Base-by-base conservation (phyloP, 768 basidiomycete genomes). In the Chalciporus chontae region DNA sequence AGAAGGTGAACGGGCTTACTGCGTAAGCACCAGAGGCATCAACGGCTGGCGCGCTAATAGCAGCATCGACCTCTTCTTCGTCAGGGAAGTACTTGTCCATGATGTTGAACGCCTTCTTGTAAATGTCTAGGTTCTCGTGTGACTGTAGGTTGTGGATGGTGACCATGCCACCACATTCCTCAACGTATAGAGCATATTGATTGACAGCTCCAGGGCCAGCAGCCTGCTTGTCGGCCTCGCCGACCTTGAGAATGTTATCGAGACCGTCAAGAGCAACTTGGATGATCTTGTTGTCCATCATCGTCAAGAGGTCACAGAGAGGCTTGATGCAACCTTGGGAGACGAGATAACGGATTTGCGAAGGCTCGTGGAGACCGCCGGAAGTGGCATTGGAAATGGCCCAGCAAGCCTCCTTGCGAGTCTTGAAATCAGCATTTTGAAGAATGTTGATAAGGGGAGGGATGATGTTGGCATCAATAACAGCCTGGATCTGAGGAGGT, bases 241-340 rank as follows among this genome's bases (percentile, higher is more conserved):
- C 95, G 55, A 99, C 88, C 73, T 96, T 97, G 58, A 99, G 75
- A 61, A 98, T 93, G 71, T 99, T 99, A 71, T 99, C 96, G 43
- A 99, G 78, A 47, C 96, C 96, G 66, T 99, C 96, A 40, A 99
- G 82, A 17, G 95, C 95, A 36, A 98, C 95, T 71, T 93, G 89
- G 59, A 99, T 99, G 59, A 98, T 96, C 77, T 99, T 99, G 81
- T 98, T 98, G 73, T 99, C 96, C 93, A 97, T 94, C 80, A 94
- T 95, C 23, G 84, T 87, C 51, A 99, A 78, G 45, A 99, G 75
- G 63, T 99, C 96, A 67, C 96, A 99, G 24, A 99, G 77, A 14
- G 96, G 96, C 72, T 97, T 97, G 74, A 99, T 97, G 75, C 94
- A 96, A 27, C 96, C 96, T 69, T 98, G 96, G 19, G 84, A 79